Percentiles rank a stretch among this genome's conserved stretches.
Conservation (phyloP, 75 land plant genomes). For the Selaginella moellendorffii region DNA sequence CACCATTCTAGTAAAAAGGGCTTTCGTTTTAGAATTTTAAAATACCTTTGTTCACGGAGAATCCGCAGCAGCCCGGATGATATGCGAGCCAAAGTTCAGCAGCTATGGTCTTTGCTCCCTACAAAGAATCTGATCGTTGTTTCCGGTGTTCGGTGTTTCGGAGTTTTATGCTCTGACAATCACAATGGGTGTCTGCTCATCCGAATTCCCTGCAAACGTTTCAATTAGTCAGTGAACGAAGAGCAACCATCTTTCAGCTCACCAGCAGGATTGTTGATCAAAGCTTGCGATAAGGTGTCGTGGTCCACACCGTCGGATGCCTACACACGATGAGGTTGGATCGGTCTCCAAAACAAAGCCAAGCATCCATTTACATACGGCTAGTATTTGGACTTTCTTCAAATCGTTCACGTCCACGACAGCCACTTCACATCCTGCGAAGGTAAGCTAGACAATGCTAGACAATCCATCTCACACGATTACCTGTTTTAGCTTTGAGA, state of each 20-base stretch:
- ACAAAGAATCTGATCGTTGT: no score
- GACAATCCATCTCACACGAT: not conserved
- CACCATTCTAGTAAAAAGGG: no score
- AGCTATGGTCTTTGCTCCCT: no score
- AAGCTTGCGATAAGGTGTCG: constrained; percentile 12
- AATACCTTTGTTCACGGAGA: no score
- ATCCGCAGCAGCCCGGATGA: no score
- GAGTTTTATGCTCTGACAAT: constrained; percentile 13
- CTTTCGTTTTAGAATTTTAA: no score
- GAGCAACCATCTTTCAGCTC: not conserved
- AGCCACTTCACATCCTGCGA: constrained; percentile 28
- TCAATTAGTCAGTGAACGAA: not conserved
- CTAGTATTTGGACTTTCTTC: constrained; percentile 33
- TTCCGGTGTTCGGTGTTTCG: no score
- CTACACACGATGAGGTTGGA: constrained; percentile 6
- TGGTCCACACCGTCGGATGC: constrained; percentile 34
- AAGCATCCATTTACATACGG: constrained; percentile 13
- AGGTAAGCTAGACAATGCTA: not conserved
- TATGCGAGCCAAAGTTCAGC: no score
- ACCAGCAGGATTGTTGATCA: constrained; percentile 36
- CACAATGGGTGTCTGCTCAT: constrained; percentile 43
- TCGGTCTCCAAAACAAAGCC: not conserved
- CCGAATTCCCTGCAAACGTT: constrained; percentile 30
- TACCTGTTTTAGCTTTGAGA: constrained; percentile 36
- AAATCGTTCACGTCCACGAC: constrained; percentile 37